phyloP scores from a whole-genome alignment of 257 asterid genomes.

The Vinca minor region DNA sequence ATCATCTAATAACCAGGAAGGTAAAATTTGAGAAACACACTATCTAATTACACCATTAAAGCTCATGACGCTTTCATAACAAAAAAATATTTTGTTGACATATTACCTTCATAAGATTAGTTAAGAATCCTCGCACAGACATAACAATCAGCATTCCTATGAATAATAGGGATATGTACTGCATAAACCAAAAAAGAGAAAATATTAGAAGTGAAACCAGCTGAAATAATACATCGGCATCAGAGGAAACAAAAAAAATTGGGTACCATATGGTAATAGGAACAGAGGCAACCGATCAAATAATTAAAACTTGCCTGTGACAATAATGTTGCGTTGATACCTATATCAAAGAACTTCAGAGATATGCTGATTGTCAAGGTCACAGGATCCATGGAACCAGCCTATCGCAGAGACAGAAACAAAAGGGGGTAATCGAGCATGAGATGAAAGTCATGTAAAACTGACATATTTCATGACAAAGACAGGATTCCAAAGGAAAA shows the following conservation, averaged over 20 bases:
- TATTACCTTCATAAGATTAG: slow-evolving; percentile 83
- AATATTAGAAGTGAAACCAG: slow-evolving; percentile 13
- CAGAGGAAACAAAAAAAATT: background rate
- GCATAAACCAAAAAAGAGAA: slow-evolving; percentile 31
- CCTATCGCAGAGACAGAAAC: slow-evolving; percentile 31
- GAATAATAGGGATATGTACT: slow-evolving; percentile 88
- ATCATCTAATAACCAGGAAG: background rate
- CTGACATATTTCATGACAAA: slow-evolving; percentile 1
- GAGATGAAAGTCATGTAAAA: slow-evolving; percentile 13
- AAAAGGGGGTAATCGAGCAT: slow-evolving; percentile 15
- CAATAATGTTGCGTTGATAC: slow-evolving; percentile 74
- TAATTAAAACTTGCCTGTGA: slow-evolving; percentile 66
- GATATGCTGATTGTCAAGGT: slow-evolving; percentile 87
- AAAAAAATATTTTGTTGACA: too few species aligned
- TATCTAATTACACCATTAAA: background rate
- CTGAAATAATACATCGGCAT: background rate
- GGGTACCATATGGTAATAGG: background rate
- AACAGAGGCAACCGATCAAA: slow-evolving; percentile 7
- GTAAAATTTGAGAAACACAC: background rate
- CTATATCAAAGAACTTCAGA: slow-evolving; percentile 90
- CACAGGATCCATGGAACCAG: slow-evolving; percentile 95
- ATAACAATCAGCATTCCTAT: slow-evolving; percentile 86
- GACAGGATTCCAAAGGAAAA: background rate
- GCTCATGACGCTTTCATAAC: too few species aligned
- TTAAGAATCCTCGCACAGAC: slow-evolving; percentile 84